Base-by-base conservation (phyloP, 306 rosid genomes). In the Cicer arietinum region DNA sequence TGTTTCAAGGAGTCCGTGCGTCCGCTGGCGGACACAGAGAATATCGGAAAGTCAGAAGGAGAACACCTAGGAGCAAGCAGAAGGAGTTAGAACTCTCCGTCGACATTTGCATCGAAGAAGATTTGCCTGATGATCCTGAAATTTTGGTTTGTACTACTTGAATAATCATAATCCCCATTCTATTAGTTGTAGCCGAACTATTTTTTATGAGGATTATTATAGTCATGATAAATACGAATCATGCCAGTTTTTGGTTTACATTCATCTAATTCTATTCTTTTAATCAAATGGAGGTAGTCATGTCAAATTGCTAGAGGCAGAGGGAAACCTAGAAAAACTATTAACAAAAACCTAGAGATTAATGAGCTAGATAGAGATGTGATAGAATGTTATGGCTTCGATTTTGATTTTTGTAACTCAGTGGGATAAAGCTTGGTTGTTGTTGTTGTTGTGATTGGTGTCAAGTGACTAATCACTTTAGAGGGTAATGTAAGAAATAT, bases 71-170 rank as follows among this genome's bases (percentile, higher is more conserved):
- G 84, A 74, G 37, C 12, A 91, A 86, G 79, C 20, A 63, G 57
- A 94, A 86, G 83, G 87, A 90, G 80, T 60, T 88, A 75, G 82
- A 91, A 65, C 89, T 94, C 61, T 78, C 77, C 48, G 96, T 87
- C 14, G 81, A 85, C 7, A 88, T 94, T 58, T 88, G 89, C 73
- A 74, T 90, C 11, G 96, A 94, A 84, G 90, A 91, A 60, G 86
- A 73, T 41, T 85, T 94, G 83, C 98, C 98, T 0, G 88, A 87
- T 8, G 92, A 91, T 84, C 75, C 90, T 52, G 94, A 91, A 80
- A 74, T 91, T 22, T 79, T 81, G 90, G 98, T 53, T 53, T 7
- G 59, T 59, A 13, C 37, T 37, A 7, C 6, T 60, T 3, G 0
- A 6, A 25, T 30, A 6, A 30, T 59, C 6, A 6, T 30, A 11